A percentile compares a stretch with the other conserved stretches of the same genome.
phyloP scores from a whole-genome alignment of 129 eudicot species.

The Helianthus tuberosus region DNA sequence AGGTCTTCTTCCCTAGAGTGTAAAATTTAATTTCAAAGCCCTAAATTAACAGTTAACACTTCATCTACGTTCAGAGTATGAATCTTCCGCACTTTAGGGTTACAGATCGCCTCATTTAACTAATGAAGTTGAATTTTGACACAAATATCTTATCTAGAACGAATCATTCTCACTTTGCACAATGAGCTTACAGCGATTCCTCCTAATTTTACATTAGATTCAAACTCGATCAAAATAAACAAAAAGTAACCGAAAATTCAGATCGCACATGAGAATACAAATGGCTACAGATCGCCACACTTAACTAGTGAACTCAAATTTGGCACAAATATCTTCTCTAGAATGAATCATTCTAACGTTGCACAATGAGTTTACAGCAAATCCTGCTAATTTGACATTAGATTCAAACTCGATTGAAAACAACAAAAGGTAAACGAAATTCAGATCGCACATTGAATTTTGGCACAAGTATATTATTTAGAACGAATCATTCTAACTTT shows the following conservation, averaged over 20 bases:
- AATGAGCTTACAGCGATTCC: slow-evolving; percentile 12
- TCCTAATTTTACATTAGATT: background rate
- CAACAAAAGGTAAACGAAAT: background rate
- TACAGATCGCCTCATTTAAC: too few species aligned
- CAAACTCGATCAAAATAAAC: background rate
- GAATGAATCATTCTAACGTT: too few species aligned
- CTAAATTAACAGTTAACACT: background rate
- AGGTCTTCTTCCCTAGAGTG: background rate
- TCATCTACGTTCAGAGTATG: background rate
- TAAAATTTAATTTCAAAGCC: slow-evolving; percentile 6
- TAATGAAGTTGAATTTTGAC: background rate
- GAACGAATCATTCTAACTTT: background rate
- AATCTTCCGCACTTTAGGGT: too few species aligned
- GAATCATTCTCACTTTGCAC: slow-evolving; percentile 1
- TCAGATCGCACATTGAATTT: background rate
- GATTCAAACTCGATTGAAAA: slow-evolving; percentile 11
- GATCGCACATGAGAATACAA: background rate
- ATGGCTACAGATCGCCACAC: background rate
- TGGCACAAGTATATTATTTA: background rate
- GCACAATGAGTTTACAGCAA: too few species aligned
- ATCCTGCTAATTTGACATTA: background rate
- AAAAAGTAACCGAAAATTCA: slow-evolving; percentile 1
- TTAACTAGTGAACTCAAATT: background rate
- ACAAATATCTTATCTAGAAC: background rate
- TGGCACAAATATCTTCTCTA: background rate